These are phyloP conservation scores for Cubamyces lactineus DNA, from an alignment of 768 basidiomycete genomes.

Conservation along the genomic window DNA sequence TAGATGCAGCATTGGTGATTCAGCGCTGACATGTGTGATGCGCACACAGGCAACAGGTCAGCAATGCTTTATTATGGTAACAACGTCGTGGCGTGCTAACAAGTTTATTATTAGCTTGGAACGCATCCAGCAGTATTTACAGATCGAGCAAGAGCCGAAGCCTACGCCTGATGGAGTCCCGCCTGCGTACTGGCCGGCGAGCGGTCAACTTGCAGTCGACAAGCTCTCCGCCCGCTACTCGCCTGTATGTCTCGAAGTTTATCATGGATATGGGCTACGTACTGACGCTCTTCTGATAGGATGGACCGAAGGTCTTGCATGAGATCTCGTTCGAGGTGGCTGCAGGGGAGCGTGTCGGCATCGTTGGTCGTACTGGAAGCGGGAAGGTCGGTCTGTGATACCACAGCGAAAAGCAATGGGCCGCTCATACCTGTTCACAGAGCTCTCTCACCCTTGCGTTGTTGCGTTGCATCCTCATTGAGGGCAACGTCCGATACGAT, in stretches of 20 bases:
- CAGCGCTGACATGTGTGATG: background rate
- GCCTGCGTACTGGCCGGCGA: conserved; percentile 57
- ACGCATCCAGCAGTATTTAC: conserved; percentile 49
- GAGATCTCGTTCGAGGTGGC: conserved; percentile 55
- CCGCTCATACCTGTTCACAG: conserved; percentile 31
- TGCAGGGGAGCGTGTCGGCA: conserved; percentile 60
- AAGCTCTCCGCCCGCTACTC: conserved; percentile 47
- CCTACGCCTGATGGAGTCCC: conserved; percentile 41
- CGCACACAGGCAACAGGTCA: background rate
- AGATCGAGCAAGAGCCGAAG: conserved; percentile 51
- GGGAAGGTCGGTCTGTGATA: background rate
- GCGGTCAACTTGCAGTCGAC: conserved; percentile 47
- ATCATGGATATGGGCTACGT: background rate
- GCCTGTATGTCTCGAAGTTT: background rate
- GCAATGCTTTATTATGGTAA: conserved; percentile 26
- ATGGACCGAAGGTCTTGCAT: conserved; percentile 59
- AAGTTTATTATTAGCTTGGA: conserved; percentile 31
- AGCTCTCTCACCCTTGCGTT: conserved; percentile 57
- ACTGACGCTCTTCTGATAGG: conserved; percentile 19
- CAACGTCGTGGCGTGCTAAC: background rate
- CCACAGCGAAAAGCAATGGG: background rate
- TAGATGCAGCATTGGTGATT: background rate
- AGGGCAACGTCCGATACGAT: conserved; percentile 52
- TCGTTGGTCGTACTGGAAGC: conserved; percentile 28
- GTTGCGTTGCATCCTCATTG: conserved; percentile 51